These are phyloP conservation scores for Begonia loranthoides DNA, from an alignment of 306 rosid genomes.

Conservation along the genomic window DNA sequence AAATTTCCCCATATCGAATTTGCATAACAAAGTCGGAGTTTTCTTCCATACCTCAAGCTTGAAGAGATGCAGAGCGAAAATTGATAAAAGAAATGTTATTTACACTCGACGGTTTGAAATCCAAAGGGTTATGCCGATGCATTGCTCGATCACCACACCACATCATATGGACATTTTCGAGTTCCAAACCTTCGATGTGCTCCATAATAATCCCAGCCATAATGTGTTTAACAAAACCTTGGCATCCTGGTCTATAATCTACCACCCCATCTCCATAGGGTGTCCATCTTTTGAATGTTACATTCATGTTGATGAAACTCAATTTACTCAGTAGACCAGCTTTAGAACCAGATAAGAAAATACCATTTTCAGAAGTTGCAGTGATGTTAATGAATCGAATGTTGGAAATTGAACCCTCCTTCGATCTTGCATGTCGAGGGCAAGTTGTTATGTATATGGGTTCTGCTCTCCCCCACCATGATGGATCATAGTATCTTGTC, in stretches of 20 bases:
- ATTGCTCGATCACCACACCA: conserved; percentile 35
- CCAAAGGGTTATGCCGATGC: conserved; percentile 69
- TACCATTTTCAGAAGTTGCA: conserved; percentile 66
- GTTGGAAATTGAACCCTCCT: conserved; percentile 80
- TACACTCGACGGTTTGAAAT: conserved; percentile 63
- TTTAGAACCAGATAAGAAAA: conserved; percentile 75
- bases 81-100: conserved; percentile 45
- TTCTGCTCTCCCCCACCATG: conserved; percentile 99
- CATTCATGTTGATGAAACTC: conserved; percentile 61
- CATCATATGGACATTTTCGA: conserved; percentile 63
- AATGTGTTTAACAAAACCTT: conserved; percentile 53
- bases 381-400: conserved; percentile 63
- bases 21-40: too few species aligned
- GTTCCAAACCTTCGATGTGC: conserved; percentile 57
- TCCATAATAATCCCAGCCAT: conserved; percentile 75
- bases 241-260: conserved; percentile 92
- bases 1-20: too few species aligned
- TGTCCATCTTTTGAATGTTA: conserved; percentile 58
- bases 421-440: conserved; percentile 43
- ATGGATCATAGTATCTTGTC: conserved; percentile 87
- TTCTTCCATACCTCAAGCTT: conserved; percentile 2
- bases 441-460: conserved; percentile 80
- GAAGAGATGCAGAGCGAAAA: conserved; percentile 45
- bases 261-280: conserved; percentile 41
- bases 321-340: conserved; percentile 52